A percentile compares a stretch with the other conserved stretches of the same genome.
Evolutionary conservation across 164 flowering plant genomes (phyloP).

Genomic region (Paratinospora sagittata): DNA sequence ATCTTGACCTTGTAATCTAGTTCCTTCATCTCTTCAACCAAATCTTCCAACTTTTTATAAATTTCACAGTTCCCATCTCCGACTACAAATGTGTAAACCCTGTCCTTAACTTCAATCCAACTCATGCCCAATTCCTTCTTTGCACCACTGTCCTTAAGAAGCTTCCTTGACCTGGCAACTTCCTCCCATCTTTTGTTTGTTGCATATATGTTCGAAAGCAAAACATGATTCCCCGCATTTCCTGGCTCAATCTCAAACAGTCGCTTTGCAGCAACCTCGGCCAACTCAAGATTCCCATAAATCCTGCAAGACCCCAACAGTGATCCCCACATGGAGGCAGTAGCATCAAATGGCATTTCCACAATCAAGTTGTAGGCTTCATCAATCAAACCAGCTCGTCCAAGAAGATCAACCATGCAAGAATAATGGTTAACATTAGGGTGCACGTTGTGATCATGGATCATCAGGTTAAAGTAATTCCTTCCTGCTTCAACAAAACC

Average conservation of each 20-base stretch:
- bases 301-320: constrained; percentile 64
- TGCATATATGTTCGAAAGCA: constrained; percentile 75
- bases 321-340: constrained; percentile 86
- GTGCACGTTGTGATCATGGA: constrained; percentile 29
- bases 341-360: constrained; percentile 59
- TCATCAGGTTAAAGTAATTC: constrained; percentile 51
- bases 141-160: constrained; percentile 53
- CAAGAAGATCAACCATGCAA: constrained; percentile 80
- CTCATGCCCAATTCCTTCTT: constrained; percentile 72
- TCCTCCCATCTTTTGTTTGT: constrained; percentile 60
- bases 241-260: constrained; percentile 65
- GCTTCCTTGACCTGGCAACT: constrained; percentile 51
- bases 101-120: constrained; percentile 70
- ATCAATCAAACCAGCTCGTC: constrained; percentile 50
- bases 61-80: constrained; percentile 66
- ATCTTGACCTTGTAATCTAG: constrained; percentile 39
- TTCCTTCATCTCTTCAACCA: constrained; percentile 51
- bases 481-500: constrained; percentile 57
- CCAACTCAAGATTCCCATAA: constrained; percentile 54
- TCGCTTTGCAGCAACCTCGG: constrained; percentile 57
- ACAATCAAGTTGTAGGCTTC: constrained; percentile 56
- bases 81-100: constrained; percentile 64
- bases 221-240: constrained; percentile 69
- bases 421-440: constrained; percentile 64
- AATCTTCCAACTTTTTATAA: constrained; percentile 44